Conservation (phyloP, 495 filamentous ascomycete species). For the Echria macrotheca region DNA sequence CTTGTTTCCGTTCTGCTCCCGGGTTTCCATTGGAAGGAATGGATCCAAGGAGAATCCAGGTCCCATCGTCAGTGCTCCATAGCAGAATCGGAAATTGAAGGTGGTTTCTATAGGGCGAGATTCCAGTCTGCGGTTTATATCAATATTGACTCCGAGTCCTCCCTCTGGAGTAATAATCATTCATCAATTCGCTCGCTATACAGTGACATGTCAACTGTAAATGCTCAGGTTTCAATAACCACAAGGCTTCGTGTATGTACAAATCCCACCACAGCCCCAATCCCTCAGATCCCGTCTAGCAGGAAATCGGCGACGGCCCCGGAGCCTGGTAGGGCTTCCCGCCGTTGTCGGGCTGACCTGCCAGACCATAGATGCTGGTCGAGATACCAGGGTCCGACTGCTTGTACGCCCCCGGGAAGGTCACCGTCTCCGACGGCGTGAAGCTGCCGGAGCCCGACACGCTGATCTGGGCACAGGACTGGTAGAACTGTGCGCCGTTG, state of each 20-base stretch:
- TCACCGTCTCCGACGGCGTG: conserved; percentile 42
- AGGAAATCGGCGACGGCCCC: conserved; percentile 39
- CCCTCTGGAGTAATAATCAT: not conserved
- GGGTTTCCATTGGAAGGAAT: too few relatives aligned
- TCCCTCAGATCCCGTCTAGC: too few relatives aligned
- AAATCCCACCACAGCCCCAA: too few relatives aligned
- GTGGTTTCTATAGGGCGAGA: too few relatives aligned
- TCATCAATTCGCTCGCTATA: too few relatives aligned
- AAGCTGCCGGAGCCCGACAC: conserved; percentile 43
- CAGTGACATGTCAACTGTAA: too few relatives aligned
- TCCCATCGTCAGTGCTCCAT: too few relatives aligned
- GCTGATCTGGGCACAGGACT: conserved; percentile 52
- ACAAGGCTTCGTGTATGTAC: too few relatives aligned
- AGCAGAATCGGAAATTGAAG: too few relatives aligned
- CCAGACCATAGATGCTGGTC: conserved; percentile 48
- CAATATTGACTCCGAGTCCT: not conserved
- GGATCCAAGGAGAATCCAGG: too few relatives aligned
- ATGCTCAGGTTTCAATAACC: too few relatives aligned
- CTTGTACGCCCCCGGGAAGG: conserved; percentile 51
- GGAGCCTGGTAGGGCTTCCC: conserved; percentile 41
- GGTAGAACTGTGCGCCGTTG: conserved; percentile 52
- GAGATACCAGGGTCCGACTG: conserved; percentile 48
- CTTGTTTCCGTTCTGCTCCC: not conserved
- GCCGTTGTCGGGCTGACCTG: conserved; percentile 42
- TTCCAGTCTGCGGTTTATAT: not conserved